Conservation (phyloP, 768 basidiomycete species). For the Mycena maculata region DNA sequence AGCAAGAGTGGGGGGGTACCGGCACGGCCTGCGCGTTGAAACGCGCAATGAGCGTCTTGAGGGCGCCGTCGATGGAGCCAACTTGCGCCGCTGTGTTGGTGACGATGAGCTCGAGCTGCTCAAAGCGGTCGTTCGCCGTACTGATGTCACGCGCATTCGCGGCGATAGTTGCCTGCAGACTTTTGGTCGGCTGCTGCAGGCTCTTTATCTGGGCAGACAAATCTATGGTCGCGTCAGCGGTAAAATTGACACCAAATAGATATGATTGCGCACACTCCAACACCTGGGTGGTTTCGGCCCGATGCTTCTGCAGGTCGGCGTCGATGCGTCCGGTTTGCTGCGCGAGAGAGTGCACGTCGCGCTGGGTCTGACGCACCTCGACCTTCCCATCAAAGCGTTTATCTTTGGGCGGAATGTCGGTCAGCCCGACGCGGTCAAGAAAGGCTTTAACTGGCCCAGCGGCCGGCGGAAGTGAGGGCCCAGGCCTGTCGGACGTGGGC, state of each 20-base stretch:
- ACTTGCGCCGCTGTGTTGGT: no score
- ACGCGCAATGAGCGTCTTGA: no score
- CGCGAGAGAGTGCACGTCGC: neutral
- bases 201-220: neutral
- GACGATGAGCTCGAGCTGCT: neutral
- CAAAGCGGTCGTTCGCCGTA: neutral
- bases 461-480: neutral
- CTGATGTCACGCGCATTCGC: neutral
- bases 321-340: neutral
- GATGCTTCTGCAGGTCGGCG: neutral
- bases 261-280: neutral
- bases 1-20: no score
- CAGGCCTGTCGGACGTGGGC: neutral
- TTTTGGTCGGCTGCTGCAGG: neutral
- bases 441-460: neutral
- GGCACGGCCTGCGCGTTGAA: no score
- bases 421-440: neutral
- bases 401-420: neutral
- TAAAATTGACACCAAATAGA: neutral
- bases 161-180: neutral
- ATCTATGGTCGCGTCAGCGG: neutral
- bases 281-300: neutral
- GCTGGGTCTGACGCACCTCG: neutral
- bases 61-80: no score
- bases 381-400: slow-evolving; percentile 2